A percentile compares a stretch with the other conserved stretches of the same genome.
These are phyloP conservation scores for Vigna trinervia DNA, from an alignment of 306 rosid species.

Conservation along the genomic window DNA sequence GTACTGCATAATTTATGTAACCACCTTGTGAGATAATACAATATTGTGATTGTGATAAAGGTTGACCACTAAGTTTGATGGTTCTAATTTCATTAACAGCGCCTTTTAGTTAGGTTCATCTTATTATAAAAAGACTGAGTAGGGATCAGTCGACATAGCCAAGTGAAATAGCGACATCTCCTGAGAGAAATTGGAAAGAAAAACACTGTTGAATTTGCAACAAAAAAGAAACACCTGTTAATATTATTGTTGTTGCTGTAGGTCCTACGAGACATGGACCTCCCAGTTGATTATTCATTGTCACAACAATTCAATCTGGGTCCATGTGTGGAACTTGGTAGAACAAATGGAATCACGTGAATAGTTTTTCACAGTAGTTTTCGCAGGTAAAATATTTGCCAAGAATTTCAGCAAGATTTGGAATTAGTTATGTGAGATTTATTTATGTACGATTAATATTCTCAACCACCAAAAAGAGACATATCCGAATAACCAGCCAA, in stretches of 20 bases:
- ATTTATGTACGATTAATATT: conserved; percentile 10
- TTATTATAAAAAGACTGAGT: neutral
- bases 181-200: neutral
- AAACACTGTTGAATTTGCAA: neutral
- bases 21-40: no score
- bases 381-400: conserved; percentile 23
- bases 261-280: conserved; percentile 58
- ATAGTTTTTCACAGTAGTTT: conserved; percentile 7
- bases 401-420: conserved; percentile 23
- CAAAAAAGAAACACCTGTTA: conserved; percentile 24
- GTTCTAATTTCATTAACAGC: conserved; percentile 15
- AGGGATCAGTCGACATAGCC: conserved; percentile 28
- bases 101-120: conserved; percentile 22
- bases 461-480: neutral
- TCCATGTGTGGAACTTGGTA: conserved; percentile 42
- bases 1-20: no score
- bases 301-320: conserved; percentile 40
- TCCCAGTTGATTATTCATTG: conserved; percentile 43
- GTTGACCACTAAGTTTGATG: conserved; percentile 9
- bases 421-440: conserved; percentile 9
- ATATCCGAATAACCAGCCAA: conserved; percentile 2
- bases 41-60: neutral
- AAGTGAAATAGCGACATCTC: neutral
- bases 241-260: conserved; percentile 40
- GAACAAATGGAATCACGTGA: conserved; percentile 38